These are phyloP conservation scores for Halophytophthora batemanensis DNA, from an alignment of 352 stramenopile species.

Conservation along the genomic window DNA sequence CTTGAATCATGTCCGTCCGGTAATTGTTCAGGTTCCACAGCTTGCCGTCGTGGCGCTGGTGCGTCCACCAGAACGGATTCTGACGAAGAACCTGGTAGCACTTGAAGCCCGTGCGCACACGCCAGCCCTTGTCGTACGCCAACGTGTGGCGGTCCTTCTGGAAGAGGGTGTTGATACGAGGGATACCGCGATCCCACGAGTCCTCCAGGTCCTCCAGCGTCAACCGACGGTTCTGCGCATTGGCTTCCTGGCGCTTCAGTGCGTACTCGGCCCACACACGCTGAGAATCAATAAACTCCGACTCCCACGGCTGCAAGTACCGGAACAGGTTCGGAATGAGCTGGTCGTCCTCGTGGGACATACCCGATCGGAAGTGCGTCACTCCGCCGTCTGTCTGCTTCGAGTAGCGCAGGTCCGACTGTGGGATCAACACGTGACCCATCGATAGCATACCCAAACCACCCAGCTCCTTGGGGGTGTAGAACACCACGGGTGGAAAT, in stretches of 20 bases:
- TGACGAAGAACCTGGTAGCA: slow-evolving; percentile 97
- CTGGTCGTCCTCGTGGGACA: slow-evolving; percentile 98
- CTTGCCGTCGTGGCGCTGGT: slow-evolving; percentile 98
- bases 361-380: slow-evolving; percentile 98
- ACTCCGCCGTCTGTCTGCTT: slow-evolving; percentile 98
- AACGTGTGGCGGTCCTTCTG: slow-evolving; percentile 99
- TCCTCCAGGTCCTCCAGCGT: slow-evolving; percentile 99
- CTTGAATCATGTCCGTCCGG: slow-evolving; percentile 99
- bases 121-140: slow-evolving; percentile 99
- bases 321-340: slow-evolving; percentile 99
- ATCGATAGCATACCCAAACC: slow-evolving; percentile 99
- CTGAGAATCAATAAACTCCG: slow-evolving; percentile 99
- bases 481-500: slow-evolving; percentile 99
- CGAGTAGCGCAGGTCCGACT: slow-evolving; percentile 98
- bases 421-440: slow-evolving; percentile 99
- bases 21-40: slow-evolving; percentile 99
- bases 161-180: slow-evolving; percentile 96
- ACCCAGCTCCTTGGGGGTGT: slow-evolving; percentile 99
- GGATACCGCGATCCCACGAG: slow-evolving; percentile 99
- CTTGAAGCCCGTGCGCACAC: slow-evolving; percentile 98
- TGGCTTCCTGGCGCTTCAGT: slow-evolving; percentile 98
- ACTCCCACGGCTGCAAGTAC: slow-evolving; percentile 98
- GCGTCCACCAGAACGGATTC: slow-evolving; percentile 99
- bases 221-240: slow-evolving; percentile 97
- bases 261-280: slow-evolving; percentile 99